phyloP scores from a whole-genome alignment of 768 basidiomycete genomes.

The Hortiboletus campestris region DNA sequence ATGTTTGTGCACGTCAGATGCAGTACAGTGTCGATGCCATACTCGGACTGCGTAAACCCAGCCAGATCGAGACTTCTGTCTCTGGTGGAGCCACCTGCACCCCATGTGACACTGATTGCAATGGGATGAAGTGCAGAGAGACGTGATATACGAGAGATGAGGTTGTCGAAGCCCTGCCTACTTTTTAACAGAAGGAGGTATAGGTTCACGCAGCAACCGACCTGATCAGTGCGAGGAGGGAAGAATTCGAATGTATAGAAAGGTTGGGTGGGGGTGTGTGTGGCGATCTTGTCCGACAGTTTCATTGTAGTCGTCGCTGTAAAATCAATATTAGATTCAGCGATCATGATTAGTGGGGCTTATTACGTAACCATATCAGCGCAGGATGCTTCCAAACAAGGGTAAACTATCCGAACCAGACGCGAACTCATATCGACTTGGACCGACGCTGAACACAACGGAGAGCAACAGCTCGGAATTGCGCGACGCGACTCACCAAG shows the following conservation, averaged over 20 bases:
- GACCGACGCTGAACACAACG: slow-evolving; percentile 5
- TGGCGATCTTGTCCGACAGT: slow-evolving; percentile 64
- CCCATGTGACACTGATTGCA: slow-evolving; percentile 95
- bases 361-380: slow-evolving; percentile 3
- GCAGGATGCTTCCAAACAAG: slow-evolving; percentile 24
- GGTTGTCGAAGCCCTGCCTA: slow-evolving; percentile 83
- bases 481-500: background rate
- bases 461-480: background rate
- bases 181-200: slow-evolving; percentile 2
- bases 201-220: slow-evolving; percentile 23
- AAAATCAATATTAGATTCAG: background rate
- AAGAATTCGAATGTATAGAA: slow-evolving; percentile 98
- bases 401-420: slow-evolving; percentile 14
- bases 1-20: slow-evolving; percentile 99
- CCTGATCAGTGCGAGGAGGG: slow-evolving; percentile 91
- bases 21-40: slow-evolving; percentile 82
- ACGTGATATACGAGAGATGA: slow-evolving; percentile 83
- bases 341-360: background rate
- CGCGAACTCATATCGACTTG: slow-evolving; percentile 10
- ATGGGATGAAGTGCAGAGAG: slow-evolving; percentile 74
- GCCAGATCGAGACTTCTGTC: slow-evolving; percentile 88
- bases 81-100: slow-evolving; percentile 90
- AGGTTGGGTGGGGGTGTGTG: slow-evolving; percentile 45
- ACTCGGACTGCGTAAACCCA: slow-evolving; percentile 64
- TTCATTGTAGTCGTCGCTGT: slow-evolving; percentile 49